Evolutionary conservation across 441 rosid genomes (phyloP), one percentile per base, ranked within the genome.

Genomic region (Populus trichocarpa): DNA sequence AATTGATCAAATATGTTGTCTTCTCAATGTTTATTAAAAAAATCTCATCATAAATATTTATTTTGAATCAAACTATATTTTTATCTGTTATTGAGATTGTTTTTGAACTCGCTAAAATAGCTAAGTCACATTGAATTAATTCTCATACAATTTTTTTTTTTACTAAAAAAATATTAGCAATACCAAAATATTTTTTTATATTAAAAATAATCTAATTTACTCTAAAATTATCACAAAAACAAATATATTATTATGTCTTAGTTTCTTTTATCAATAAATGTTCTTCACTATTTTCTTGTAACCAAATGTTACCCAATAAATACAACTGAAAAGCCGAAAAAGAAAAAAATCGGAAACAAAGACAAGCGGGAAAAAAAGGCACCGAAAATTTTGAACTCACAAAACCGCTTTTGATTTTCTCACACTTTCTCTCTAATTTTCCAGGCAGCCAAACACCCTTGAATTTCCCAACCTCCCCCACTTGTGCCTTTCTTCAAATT

Each of bases 361-460:
- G 57, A 46, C 20, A 46, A 46, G 57, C 57, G 57, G 57, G 20
- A 14, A 46, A 46, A 46, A 5, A 46, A 46, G 57, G 20, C 20
- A 46, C 18, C 18, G 57, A 46, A 14, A 46, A 46, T 46, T 46
- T 46, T 46, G 20, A 46, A 46, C 57, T 46, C 57, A 46, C 20
- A 14, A 46, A 50, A 14, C 8, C 20, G 57, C 57, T 50, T 26
- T 61, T 38, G 3, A 72, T 71, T 53, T 74, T 80, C 73, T 36
- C 46, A 14, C 40, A 25, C 3, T 75, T 57, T 75, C 76, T 70
- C 69, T 79, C 40, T 68, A 70, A 66, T 75, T 84, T 81, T 81
- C 78, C 74, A 6, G 63, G 38, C 25, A 78, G 70, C 69, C 75
- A 78, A 78, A 50, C 57, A 14, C 57, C 57, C 8, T 50, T 50